A percentile compares a stretch with the other conserved stretches of the same genome.
These are phyloP conservation scores for Mycosphaerella sp. DNA, from an alignment of 2,329 filamentous ascomycete species.

Conservation along the genomic window DNA sequence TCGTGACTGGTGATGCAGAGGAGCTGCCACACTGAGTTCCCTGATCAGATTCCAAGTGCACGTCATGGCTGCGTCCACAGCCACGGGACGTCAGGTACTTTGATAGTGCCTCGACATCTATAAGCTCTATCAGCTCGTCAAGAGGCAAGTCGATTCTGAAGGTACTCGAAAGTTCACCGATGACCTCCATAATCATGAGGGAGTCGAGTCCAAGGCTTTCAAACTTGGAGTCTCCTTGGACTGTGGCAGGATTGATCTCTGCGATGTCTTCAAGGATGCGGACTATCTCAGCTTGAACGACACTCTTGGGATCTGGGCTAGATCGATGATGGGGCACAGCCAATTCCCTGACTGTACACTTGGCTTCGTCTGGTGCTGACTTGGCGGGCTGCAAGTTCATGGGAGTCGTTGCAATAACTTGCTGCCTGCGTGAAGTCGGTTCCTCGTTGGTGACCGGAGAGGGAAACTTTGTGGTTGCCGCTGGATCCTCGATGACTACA, in stretches of 20 bases:
- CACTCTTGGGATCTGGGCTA: not conserved
- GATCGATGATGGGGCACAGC: not conserved
- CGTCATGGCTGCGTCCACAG: not conserved
- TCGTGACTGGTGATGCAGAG: not conserved
- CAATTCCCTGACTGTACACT: not conserved
- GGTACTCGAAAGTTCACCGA: slow-evolving; percentile 15
- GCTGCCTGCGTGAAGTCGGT: not conserved
- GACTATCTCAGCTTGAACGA: not conserved
- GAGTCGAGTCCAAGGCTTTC: slow-evolving; percentile 26
- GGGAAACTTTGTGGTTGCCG: not conserved
- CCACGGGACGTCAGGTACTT: not conserved
- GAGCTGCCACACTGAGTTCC: not conserved
- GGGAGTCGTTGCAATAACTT: not conserved
- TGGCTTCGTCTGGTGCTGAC: not conserved
- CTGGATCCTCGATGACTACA: not conserved
- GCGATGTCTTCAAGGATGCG: slow-evolving; percentile 3
- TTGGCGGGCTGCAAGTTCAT: not conserved
- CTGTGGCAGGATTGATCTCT: not conserved
- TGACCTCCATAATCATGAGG: slow-evolving; percentile 24
- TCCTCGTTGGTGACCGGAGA: not conserved
- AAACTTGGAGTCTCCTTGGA: slow-evolving; percentile 5
- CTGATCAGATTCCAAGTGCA: not conserved
- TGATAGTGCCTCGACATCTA: not conserved
- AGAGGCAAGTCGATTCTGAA: slow-evolving; percentile 11
- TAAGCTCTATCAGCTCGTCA: slow-evolving; percentile 6